These are phyloP conservation scores for Zoysia japonica DNA, from an alignment of 176 grass and related monocot genomes.

Conservation along the genomic window DNA sequence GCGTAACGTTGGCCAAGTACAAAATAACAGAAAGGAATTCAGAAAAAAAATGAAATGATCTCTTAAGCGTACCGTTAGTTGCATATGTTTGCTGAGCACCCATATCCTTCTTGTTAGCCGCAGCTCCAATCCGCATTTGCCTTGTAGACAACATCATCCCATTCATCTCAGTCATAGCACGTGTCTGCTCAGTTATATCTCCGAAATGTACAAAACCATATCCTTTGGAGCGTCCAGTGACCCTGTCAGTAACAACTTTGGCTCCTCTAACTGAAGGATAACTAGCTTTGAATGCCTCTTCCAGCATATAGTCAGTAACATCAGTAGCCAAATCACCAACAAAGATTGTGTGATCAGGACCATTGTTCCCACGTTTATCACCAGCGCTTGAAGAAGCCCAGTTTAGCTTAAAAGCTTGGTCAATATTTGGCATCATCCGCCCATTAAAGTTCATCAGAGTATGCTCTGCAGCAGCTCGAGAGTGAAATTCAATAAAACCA, in stretches of 20 bases:
- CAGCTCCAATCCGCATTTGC: constrained; percentile 78
- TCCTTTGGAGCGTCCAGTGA: constrained; percentile 75
- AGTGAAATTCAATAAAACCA: constrained; percentile 84
- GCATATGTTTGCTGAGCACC: constrained; percentile 58
- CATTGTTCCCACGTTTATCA: constrained; percentile 57
- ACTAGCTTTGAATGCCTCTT: constrained; percentile 66
- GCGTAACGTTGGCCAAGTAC: background rate
- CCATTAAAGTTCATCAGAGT: constrained; percentile 68
- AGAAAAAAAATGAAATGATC: background rate
- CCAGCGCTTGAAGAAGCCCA: constrained; percentile 79
- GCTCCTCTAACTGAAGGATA: constrained; percentile 84
- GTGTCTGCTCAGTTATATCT: constrained; percentile 69
- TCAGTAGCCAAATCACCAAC: constrained; percentile 87
- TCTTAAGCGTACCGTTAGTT: constrained; percentile 40
- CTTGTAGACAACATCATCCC: constrained; percentile 68
- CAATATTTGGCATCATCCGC: constrained; percentile 69
- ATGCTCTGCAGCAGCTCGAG: constrained; percentile 68
- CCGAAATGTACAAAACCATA: constrained; percentile 89
- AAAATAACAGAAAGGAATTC: constrained; percentile 14
- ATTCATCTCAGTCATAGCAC: constrained; percentile 95
- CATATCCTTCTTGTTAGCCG: constrained; percentile 75
- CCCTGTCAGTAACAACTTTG: constrained; percentile 79
- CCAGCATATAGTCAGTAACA: constrained; percentile 73
- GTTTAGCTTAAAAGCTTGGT: constrained; percentile 70
- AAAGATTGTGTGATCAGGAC: constrained; percentile 83